A percentile compares a stretch with the other conserved stretches of the same genome.
Conservation (phyloP, 179 eudicot genomes). For the Actinidia chinensis region DNA sequence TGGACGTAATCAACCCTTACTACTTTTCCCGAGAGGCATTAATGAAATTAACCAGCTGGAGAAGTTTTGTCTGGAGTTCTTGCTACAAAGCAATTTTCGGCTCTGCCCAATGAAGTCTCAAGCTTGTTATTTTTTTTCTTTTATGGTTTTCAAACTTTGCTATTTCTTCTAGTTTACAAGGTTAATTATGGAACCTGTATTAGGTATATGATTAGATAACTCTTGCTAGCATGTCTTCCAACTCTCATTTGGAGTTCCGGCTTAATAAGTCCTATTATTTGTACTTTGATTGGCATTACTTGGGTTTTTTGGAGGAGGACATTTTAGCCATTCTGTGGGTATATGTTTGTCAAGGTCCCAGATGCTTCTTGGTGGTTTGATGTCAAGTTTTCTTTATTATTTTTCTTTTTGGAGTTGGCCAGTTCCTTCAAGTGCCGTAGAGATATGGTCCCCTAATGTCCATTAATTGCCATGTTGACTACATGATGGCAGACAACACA, state of each 20-base stretch:
- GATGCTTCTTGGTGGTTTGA: constrained; percentile 37
- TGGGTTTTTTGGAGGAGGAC: constrained; percentile 60
- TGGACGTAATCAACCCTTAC: constrained; percentile 47
- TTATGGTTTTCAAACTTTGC: too few relatives aligned
- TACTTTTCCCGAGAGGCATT: constrained; percentile 35
- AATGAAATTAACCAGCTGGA: constrained; percentile 70
- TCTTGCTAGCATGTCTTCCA: not conserved
- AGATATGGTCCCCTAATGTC: constrained; percentile 39
- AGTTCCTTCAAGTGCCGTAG: constrained; percentile 14
- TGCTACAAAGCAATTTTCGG: constrained; percentile 54
- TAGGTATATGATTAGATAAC: too few relatives aligned
- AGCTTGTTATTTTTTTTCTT: too few relatives aligned
- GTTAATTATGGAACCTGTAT: too few relatives aligned
- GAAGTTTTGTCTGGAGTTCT: constrained; percentile 62
- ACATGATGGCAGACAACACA: too few relatives aligned
- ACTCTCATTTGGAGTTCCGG: constrained; percentile 30
- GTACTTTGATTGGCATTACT: constrained; percentile 32
- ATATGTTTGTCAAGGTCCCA: too few relatives aligned
- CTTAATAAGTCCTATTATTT: not conserved
- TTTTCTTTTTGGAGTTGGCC: constrained; percentile 56
- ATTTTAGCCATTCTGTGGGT: constrained; percentile 59
- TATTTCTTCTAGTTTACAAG: too few relatives aligned
- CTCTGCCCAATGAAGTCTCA: constrained; percentile 54
- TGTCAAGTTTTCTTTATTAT: constrained; percentile 42
- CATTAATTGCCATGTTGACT: constrained; percentile 49